Percentiles rank a stretch among this genome's conserved stretches.
Conservation (phyloP, 129 eudicot species). For the Mikania micrantha region DNA sequence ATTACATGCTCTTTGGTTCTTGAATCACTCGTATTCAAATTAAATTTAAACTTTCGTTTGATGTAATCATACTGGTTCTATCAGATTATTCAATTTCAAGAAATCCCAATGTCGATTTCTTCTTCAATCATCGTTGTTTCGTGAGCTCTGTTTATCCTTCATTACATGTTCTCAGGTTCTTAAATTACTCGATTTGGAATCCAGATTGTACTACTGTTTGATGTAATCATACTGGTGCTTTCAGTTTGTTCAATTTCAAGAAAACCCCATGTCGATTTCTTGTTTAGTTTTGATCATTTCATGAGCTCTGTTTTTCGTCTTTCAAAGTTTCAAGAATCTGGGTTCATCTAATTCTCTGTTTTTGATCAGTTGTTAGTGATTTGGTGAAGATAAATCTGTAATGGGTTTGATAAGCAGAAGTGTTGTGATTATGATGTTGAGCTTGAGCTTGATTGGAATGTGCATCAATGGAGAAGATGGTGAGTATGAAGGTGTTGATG, state of each 20-base stretch:
- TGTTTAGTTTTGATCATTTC: not conserved
- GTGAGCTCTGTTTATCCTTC: too few relatives aligned
- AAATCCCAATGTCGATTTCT: slow-evolving; percentile 7
- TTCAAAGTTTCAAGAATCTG: not conserved
- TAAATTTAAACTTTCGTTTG: not conserved
- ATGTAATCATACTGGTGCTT: not conserved
- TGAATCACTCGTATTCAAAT: not conserved
- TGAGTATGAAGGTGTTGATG: slow-evolving; percentile 19
- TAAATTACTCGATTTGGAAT: not conserved
- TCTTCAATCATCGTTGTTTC: slow-evolving; percentile 1
- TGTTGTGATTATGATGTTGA: slow-evolving; percentile 16
- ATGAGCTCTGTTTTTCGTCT: slow-evolving; percentile 3
- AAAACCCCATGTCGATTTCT: slow-evolving; percentile 8
- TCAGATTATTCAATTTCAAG: not conserved
- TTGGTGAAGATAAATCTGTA: not conserved
- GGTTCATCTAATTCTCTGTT: not conserved
- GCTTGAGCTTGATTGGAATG: slow-evolving; percentile 15
- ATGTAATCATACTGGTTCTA: not conserved
- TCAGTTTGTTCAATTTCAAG: slow-evolving; percentile 1
- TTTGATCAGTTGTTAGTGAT: not conserved
- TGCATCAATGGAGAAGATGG: slow-evolving; percentile 35
- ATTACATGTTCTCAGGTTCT: slow-evolving; percentile 3
- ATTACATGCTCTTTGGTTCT: slow-evolving; percentile 2
- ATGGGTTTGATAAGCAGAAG: slow-evolving; percentile 19
- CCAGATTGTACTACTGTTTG: not conserved